Evolutionary conservation across 2,329 filamentous ascomycete species (phyloP).

Genomic region (Hirsutella minnesotensis): DNA sequence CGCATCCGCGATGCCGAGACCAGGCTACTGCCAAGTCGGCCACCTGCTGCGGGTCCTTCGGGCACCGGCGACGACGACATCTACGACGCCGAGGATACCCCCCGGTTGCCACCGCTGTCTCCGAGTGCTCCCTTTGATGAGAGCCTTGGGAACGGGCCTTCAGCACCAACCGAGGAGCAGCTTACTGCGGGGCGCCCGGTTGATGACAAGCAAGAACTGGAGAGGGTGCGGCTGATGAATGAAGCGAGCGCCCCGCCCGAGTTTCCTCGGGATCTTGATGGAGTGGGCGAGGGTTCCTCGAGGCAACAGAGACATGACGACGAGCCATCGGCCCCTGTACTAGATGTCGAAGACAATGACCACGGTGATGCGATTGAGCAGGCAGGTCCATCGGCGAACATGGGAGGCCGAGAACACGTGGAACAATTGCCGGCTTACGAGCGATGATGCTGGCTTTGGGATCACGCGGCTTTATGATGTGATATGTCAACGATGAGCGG

Average conservation of each 20-base stretch:
- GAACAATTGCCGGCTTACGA: constrained; percentile 29
- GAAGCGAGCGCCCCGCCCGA: constrained; percentile 53
- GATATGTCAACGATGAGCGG: too few relatives aligned
- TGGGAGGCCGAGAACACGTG: background rate
- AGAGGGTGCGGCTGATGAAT: constrained; percentile 50
- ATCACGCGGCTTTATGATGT: too few relatives aligned
- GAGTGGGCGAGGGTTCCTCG: constrained; percentile 17
- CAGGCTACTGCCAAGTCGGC: constrained; percentile 69
- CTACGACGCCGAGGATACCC: constrained; percentile 33
- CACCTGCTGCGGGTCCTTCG: constrained; percentile 29
- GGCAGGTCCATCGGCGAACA: constrained; percentile 11
- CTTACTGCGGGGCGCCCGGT: constrained; percentile 15
- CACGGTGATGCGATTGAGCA: constrained; percentile 10
- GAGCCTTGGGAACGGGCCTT: constrained; percentile 17
- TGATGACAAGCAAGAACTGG: constrained; percentile 74
- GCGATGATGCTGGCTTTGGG: constrained; percentile 14
- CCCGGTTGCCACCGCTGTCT: constrained; percentile 9
- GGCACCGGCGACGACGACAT: constrained; percentile 34
- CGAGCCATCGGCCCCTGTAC: constrained; percentile 44
- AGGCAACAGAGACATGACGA: constrained; percentile 11
- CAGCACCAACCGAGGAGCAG: constrained; percentile 35
- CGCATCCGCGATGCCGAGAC: constrained; percentile 66
- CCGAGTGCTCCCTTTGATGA: constrained; percentile 6
- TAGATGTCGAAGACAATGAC: constrained; percentile 44
- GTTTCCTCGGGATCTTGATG: constrained; percentile 40